Evolutionary conservation across 345 rosid genomes (phyloP), one percentile per base, ranked within the genome.

Genomic region (Cochlearia excelsa): DNA sequence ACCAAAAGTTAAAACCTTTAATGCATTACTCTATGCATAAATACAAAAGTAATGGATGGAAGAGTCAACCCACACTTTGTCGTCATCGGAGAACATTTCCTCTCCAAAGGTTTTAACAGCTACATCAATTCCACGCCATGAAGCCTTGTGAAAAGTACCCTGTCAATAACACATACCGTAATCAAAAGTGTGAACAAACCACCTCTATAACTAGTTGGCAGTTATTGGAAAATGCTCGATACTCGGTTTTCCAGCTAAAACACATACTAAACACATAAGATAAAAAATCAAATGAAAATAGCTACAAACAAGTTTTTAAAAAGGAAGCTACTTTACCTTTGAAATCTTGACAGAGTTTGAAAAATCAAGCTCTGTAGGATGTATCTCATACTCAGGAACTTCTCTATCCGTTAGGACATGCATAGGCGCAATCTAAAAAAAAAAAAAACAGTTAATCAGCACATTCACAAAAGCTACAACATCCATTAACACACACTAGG

Each of bases 371-470:
- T 88, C 96, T 7, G 44, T 30, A 42, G 81, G 81, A 80, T 78
- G 74, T 53, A 88, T 88, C 75, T 88, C 96, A 51, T 88, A 88
- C 60, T 85, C 90, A 26, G 96, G 96, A 54, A 83, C 88, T 70
- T 88, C 93, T 63, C 77, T 77, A 52, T 77, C 81, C 73, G 79
- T 78, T 45, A 73, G 68, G 11, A 83, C 90, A 55, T 79, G 90
- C 96, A 88, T 85, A 26, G 93, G 96, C 52, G 90, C 88, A 77
- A 79, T 61, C 93, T 88, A 68, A 49, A 68, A 67, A 49, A 67
- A 39, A 37, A 9, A 43, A 26, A 53, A 66, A 9, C 28, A 67
- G 40, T 31, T 11, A 47, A 47, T n/a, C 61, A 63, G 44, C 16
- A 70, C n/a, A 55, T 10, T 38, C 2, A 47, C 11, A 30, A 34